A percentile compares a stretch with the other conserved stretches of the same genome.
These are phyloP conservation scores for Podaxis sp. DNA, from an alignment of 768 basidiomycete species.

Conservation along the genomic window DNA sequence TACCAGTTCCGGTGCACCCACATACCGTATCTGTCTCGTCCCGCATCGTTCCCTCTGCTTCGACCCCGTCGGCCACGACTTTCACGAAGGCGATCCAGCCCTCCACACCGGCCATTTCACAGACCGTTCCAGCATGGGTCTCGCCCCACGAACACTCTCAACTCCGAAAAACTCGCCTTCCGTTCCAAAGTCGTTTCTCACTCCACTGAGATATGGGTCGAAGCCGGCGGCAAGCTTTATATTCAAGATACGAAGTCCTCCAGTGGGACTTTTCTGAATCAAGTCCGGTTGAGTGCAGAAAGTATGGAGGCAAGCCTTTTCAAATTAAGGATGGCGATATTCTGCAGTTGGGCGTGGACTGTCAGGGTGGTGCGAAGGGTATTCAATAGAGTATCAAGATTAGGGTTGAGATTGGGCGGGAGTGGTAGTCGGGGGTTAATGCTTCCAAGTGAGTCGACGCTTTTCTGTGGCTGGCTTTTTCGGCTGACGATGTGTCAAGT, in stretches of 20 bases:
- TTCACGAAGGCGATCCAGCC: constrained; percentile 63
- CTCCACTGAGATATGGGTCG: constrained; percentile 91
- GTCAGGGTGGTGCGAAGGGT: constrained; percentile 95
- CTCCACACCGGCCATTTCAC: constrained; percentile 95
- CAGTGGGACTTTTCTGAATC: constrained; percentile 92
- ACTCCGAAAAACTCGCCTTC: constrained; percentile 88
- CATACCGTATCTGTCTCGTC: constrained; percentile 88
- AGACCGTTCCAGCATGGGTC: constrained; percentile 70
- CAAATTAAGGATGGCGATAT: constrained; percentile 92
- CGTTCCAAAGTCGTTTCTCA: constrained; percentile 93
- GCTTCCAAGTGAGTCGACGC: constrained; percentile 88
- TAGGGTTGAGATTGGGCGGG: constrained; percentile 80
- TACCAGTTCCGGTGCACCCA: constrained; percentile 10
- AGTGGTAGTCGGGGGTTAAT: constrained; percentile 88
- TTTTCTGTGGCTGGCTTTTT: no score
- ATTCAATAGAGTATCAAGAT: constrained; percentile 98
- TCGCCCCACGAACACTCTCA: constrained; percentile 65
- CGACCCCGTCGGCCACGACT: constrained; percentile 88
- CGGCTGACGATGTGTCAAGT: no score
- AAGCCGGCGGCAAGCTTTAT: constrained; percentile 67
- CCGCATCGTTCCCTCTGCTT: constrained; percentile 92
- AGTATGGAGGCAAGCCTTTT: constrained; percentile 73
- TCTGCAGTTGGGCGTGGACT: constrained; percentile 93
- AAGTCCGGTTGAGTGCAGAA: constrained; percentile 83
- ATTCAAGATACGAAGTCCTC: constrained; percentile 86